Percentiles rank a stretch among this genome's conserved stretches.
Conservation (phyloP, 2,329 filamentous ascomycete species). For the Clathrospora elynae region DNA sequence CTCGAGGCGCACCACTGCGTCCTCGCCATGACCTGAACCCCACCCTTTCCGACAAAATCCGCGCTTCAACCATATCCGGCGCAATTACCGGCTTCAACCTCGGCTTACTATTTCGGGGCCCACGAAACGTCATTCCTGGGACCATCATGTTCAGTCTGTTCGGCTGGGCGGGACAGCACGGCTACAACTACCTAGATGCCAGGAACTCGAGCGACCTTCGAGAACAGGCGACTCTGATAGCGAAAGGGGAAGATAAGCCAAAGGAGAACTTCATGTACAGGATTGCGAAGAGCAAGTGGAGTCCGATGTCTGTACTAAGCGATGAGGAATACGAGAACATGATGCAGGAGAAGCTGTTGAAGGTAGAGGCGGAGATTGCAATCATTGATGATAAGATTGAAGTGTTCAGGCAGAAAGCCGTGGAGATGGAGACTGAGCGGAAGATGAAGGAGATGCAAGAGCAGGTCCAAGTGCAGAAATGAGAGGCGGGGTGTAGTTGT, state of each 20-base stretch:
- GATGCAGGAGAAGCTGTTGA: slow-evolving; percentile 71
- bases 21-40: slow-evolving; percentile 51
- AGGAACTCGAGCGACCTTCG: slow-evolving; percentile 47
- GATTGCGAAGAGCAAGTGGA: slow-evolving; percentile 68
- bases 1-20: slow-evolving; percentile 32
- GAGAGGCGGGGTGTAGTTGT: no score
- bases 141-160: slow-evolving; percentile 64
- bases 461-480: not conserved
- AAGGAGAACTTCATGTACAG: slow-evolving; percentile 54
- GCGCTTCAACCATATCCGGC: slow-evolving; percentile 73
- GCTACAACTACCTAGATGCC: slow-evolving; percentile 59
- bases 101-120: slow-evolving; percentile 60
- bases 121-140: slow-evolving; percentile 56
- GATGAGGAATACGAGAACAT: slow-evolving; percentile 75
- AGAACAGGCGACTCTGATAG: slow-evolving; percentile 44
- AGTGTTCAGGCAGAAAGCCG: slow-evolving; percentile 47
- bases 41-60: slow-evolving; percentile 64
- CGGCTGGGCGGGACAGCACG: slow-evolving; percentile 61
- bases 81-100: slow-evolving; percentile 63
- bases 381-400: slow-evolving; percentile 77
- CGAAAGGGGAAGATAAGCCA: slow-evolving; percentile 33
- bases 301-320: slow-evolving; percentile 70
- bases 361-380: slow-evolving; percentile 76
- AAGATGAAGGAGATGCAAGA: slow-evolving; percentile 14
- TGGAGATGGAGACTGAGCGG: slow-evolving; percentile 23